phyloP scores from a whole-genome alignment of 495 filamentous ascomycete species.

The Usnea hakonensis region DNA sequence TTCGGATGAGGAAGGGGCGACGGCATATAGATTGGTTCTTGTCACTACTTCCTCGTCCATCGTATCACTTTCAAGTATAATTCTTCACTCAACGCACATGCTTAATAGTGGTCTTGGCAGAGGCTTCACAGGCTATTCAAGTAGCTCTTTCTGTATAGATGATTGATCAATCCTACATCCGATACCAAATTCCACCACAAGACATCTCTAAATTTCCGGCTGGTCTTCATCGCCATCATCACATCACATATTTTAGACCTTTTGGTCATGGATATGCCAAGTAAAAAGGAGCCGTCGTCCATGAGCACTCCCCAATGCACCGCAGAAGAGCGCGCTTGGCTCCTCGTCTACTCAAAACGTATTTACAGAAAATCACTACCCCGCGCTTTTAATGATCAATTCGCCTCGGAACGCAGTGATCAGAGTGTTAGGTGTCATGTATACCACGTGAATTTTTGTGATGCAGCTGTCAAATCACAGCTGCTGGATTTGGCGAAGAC shows the following conservation, averaged over 20 bases:
- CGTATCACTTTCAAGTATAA: too few species aligned
- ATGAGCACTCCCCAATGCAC: background rate
- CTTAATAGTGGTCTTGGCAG: too few species aligned
- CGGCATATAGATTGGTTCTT: too few species aligned
- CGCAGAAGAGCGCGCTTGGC: background rate
- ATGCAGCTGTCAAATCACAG: background rate
- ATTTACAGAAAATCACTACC: background rate
- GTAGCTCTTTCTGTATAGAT: too few species aligned
- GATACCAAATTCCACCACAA: too few species aligned
- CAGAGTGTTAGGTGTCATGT: background rate
- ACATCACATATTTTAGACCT: background rate
- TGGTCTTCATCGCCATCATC: background rate
- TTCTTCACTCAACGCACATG: too few species aligned
- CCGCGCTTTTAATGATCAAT: background rate
- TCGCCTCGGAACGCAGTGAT: background rate
- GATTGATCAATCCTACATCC: too few species aligned
- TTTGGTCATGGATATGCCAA: background rate
- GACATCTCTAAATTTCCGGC: background rate
- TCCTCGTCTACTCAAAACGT: background rate
- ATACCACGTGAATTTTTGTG: background rate
- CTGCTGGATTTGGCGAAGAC: background rate
- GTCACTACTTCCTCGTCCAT: too few species aligned
- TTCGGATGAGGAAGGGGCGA: too few species aligned
- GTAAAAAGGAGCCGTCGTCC: background rate
- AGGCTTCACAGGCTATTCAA: too few species aligned